phyloP scores from a whole-genome alignment of 768 basidiomycete genomes.

The Suillus subalutaceus region DNA sequence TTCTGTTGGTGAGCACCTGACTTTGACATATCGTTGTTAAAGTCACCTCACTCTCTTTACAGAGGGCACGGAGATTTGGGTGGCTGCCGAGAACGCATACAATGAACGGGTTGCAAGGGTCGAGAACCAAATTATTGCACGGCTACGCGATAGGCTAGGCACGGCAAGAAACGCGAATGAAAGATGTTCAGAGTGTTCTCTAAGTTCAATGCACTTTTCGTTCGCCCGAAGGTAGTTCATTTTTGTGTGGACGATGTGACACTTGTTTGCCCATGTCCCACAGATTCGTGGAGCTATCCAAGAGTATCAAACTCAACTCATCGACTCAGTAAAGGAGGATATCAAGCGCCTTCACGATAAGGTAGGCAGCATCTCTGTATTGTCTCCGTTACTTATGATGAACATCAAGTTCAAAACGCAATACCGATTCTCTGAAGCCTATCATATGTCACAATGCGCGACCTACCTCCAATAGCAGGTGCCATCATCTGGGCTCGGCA shows the following conservation, averaged over 20 bases:
- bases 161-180: slow-evolving; percentile 98
- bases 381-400: slow-evolving; percentile 11
- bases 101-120: slow-evolving; percentile 97
- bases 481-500: slow-evolving; percentile 99
- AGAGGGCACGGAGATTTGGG: slow-evolving; percentile 99
- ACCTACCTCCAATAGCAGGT: slow-evolving; percentile 96
- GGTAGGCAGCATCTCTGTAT: slow-evolving; percentile 37
- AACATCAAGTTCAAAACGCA: slow-evolving; percentile 83
- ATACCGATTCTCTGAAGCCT: slow-evolving; percentile 94
- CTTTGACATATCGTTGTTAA: not conserved
- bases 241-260: not conserved
- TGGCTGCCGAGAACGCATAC: slow-evolving; percentile 95
- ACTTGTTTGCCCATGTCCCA: not conserved
- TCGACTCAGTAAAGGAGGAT: slow-evolving; percentile 98
- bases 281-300: slow-evolving; percentile 98
- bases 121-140: slow-evolving; percentile 97
- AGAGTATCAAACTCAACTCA: slow-evolving; percentile 98
- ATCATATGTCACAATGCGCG: slow-evolving; percentile 99
- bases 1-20: slow-evolving; percentile 67
- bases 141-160: slow-evolving; percentile 87
- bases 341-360: slow-evolving; percentile 95
- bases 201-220: slow-evolving; percentile 96
- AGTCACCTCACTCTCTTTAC: slow-evolving; percentile 13
- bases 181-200: slow-evolving; percentile 99
- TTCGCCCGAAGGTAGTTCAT: slow-evolving; percentile 81